phyloP scores from a whole-genome alignment of 2,329 filamentous ascomycete genomes.

The Penicillium sp. region DNA sequence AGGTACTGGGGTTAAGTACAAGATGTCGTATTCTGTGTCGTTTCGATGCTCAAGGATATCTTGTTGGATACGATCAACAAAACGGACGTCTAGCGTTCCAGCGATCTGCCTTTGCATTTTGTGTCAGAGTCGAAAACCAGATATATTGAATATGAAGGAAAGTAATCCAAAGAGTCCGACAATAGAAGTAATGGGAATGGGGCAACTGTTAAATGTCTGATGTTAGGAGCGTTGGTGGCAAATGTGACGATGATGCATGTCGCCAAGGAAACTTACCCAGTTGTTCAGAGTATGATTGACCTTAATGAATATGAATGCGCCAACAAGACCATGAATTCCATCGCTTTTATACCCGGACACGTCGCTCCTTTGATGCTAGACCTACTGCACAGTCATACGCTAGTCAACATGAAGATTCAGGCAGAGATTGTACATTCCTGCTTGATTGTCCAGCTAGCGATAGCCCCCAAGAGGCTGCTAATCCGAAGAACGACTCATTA shows the following conservation, averaged over 20 bases:
- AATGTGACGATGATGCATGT: not conserved
- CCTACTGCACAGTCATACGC: not conserved
- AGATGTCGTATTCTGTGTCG: not conserved
- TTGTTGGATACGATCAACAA: not conserved
- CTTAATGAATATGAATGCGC: not conserved
- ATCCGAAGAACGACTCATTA: too few relatives aligned
- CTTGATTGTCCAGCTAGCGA: too few relatives aligned
- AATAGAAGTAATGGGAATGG: not conserved
- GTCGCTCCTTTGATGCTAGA: not conserved
- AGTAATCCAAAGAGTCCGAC: not conserved
- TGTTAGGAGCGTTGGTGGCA: not conserved
- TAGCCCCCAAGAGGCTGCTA: too few relatives aligned
- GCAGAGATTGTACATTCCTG: too few relatives aligned
- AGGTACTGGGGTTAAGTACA: not conserved
- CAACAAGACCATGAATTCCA: not conserved
- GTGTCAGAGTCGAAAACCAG: not conserved
- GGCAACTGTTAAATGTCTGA: not conserved
- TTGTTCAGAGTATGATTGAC: not conserved
- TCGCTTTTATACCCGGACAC: not conserved
- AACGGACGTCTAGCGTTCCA: not conserved
- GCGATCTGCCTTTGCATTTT: not conserved
- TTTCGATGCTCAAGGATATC: not conserved
- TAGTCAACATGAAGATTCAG: too few relatives aligned
- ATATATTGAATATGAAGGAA: not conserved
- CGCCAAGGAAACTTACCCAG: too few relatives aligned